These are phyloP conservation scores for Rhodotorula mucilaginosa DNA, from an alignment of 1,284 basidiomycete species.

Conservation along the genomic window DNA sequence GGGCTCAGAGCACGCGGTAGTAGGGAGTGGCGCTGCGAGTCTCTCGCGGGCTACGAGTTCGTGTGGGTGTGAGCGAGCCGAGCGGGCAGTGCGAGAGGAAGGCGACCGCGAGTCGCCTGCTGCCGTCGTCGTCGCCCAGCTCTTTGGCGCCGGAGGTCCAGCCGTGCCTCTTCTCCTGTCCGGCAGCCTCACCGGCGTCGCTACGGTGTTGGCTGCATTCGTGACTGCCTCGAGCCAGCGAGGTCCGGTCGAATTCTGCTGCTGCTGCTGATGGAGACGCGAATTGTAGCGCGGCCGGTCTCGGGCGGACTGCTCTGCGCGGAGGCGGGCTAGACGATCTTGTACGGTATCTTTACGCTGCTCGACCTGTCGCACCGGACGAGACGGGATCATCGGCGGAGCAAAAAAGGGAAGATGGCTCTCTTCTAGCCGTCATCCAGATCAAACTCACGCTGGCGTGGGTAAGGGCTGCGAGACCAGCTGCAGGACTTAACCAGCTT, in stretches of 20 bases:
- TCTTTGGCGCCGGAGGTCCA: constrained; percentile 16
- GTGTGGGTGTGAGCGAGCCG: neutral
- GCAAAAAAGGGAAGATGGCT: too few relatives aligned
- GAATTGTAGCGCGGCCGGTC: neutral
- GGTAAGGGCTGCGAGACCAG: neutral
- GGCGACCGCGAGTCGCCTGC: neutral
- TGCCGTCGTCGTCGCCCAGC: constrained; percentile 1
- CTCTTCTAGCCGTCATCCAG: too few relatives aligned
- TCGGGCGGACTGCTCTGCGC: constrained; percentile 6
- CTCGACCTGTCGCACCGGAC: neutral
- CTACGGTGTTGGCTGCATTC: neutral
- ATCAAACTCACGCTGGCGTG: too few relatives aligned
- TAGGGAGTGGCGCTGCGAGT: constrained; percentile 1
- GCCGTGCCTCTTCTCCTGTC: constrained; percentile 6
- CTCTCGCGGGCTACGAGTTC: constrained; percentile 6
- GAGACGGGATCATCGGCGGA: constrained; percentile 16
- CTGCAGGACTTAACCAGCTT: neutral
- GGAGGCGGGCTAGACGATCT: constrained; percentile 11
- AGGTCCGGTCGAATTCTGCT: neutral
- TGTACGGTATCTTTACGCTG: constrained; percentile 2
- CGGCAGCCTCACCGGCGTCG: neutral
- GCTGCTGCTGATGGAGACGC: neutral
- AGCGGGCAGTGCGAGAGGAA: neutral
- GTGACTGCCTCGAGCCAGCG: constrained; percentile 1
- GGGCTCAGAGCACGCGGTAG: too few relatives aligned